Evolutionary conservation across 768 basidiomycete species (phyloP).

Genomic region (Asterophora lycoperdoides): DNA sequence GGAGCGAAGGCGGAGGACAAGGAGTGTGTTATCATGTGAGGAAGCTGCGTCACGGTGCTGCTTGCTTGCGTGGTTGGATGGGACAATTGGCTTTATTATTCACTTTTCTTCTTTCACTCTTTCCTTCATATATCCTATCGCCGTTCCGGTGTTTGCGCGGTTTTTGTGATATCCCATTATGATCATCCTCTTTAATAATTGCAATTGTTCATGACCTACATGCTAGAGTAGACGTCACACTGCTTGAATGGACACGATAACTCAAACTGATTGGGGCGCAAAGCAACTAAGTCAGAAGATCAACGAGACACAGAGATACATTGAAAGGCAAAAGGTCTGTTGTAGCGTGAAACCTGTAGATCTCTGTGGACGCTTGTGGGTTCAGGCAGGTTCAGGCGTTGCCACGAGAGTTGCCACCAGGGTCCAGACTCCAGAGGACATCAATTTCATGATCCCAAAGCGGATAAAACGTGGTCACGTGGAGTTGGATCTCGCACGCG

Average conservation of each 20-base stretch:
- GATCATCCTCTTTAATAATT: not conserved
- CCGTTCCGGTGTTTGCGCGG: not conserved
- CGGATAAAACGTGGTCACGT: constrained; percentile 13
- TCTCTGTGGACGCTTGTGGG: constrained; percentile 3
- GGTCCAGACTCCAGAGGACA: too few species aligned
- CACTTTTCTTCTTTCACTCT: not conserved
- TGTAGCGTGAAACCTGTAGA: not conserved
- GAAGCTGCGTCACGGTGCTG: constrained; percentile 10
- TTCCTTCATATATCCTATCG: not conserved
- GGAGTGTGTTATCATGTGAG: constrained; percentile 83
- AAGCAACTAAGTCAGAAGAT: not conserved
- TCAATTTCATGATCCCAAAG: too few species aligned
- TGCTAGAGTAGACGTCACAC: not conserved
- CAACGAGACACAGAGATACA: too few species aligned
- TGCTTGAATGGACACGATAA: too few species aligned
- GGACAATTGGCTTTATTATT: not conserved
- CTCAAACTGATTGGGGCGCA: too few species aligned
- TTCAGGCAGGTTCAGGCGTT: not conserved
- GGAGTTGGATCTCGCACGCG: constrained; percentile 12
- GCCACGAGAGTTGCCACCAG: too few species aligned
- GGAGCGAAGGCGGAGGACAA: constrained; percentile 74
- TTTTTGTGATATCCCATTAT: not conserved
- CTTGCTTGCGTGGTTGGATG: not conserved
- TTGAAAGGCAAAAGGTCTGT: too few species aligned
- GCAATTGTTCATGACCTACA: not conserved